Evolutionary conservation across 306 rosid genomes (phyloP).

Genomic region (Canavalia gladiata): DNA sequence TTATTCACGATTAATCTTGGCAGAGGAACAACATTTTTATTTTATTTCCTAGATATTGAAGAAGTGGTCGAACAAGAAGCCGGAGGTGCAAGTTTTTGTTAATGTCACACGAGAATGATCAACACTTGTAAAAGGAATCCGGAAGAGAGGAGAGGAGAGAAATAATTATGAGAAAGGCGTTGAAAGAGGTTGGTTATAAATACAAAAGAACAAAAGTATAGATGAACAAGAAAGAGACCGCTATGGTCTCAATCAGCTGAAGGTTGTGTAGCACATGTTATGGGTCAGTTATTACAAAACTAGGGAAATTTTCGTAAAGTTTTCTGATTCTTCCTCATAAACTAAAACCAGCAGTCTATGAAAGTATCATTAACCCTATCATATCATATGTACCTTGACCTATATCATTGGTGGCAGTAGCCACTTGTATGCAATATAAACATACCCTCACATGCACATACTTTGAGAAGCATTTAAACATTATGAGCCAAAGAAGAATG

Average conservation of each 20-base stretch:
- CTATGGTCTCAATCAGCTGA: constrained; percentile 57
- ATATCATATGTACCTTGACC: constrained; percentile 58
- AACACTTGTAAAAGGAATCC: neutral
- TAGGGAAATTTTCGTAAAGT: constrained; percentile 57
- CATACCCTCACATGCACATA: constrained; percentile 63
- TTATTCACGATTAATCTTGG: neutral
- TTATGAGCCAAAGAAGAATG: constrained; percentile 47
- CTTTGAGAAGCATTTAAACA: constrained; percentile 57
- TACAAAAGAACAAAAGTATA: constrained; percentile 44
- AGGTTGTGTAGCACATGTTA: constrained; percentile 66
- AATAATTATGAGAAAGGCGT: neutral
- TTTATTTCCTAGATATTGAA: constrained; percentile 32
- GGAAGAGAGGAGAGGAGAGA: constrained; percentile 9
- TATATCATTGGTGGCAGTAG: constrained; percentile 53
- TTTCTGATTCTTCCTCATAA: constrained; percentile 55
- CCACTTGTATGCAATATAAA: constrained; percentile 52
- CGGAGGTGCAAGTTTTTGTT: constrained; percentile 19
- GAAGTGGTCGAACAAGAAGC: neutral
- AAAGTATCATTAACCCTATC: constrained; percentile 57
- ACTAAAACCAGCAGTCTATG: constrained; percentile 70
- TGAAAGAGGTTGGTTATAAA: constrained; percentile 40
- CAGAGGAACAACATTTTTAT: neutral
- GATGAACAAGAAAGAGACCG: constrained; percentile 50
- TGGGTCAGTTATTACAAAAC: constrained; percentile 66
- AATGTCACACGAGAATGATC: neutral